Evolutionary conservation across 768 basidiomycete genomes (phyloP).

Genomic region (Auricularia heimuer): DNA sequence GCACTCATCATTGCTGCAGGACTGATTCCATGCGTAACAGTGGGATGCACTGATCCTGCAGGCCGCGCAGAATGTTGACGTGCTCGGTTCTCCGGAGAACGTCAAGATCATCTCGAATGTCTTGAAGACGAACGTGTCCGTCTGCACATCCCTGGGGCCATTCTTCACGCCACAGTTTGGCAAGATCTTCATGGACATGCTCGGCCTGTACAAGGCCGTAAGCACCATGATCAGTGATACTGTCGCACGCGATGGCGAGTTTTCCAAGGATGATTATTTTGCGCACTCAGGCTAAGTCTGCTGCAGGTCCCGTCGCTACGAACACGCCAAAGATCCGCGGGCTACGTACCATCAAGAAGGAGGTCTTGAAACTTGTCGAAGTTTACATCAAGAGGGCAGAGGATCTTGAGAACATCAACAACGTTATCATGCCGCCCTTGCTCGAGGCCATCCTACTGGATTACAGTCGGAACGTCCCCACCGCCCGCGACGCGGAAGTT

Average conservation of each 20-base stretch:
- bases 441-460: slow-evolving; percentile 39
- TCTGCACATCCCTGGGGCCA: slow-evolving; percentile 36
- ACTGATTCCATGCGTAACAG: slow-evolving; percentile 12
- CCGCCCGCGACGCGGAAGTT: slow-evolving; percentile 40
- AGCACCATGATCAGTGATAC: slow-evolving; percentile 36
- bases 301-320: slow-evolving; percentile 27
- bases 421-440: slow-evolving; percentile 34
- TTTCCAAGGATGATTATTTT: slow-evolving; percentile 12
- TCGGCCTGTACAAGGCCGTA: slow-evolving; percentile 38
- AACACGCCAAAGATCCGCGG: slow-evolving; percentile 38
- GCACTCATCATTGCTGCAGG: not conserved
- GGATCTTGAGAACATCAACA: slow-evolving; percentile 35
- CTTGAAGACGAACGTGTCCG: slow-evolving; percentile 42
- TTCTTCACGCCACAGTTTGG: slow-evolving; percentile 40
- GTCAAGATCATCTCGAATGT: slow-evolving; percentile 41
- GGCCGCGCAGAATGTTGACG: slow-evolving; percentile 32
- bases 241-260: slow-evolving; percentile 28
- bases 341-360: slow-evolving; percentile 42
- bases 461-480: slow-evolving; percentile 38
- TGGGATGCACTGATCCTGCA: slow-evolving; percentile 40
- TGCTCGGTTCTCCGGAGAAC: slow-evolving; percentile 34
- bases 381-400: slow-evolving; percentile 39
- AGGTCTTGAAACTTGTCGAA: slow-evolving; percentile 39
- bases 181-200: slow-evolving; percentile 39
- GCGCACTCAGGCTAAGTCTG: too few relatives aligned